phyloP scores from a whole-genome alignment of 83 land plant species.

The Picea mariana region DNA sequence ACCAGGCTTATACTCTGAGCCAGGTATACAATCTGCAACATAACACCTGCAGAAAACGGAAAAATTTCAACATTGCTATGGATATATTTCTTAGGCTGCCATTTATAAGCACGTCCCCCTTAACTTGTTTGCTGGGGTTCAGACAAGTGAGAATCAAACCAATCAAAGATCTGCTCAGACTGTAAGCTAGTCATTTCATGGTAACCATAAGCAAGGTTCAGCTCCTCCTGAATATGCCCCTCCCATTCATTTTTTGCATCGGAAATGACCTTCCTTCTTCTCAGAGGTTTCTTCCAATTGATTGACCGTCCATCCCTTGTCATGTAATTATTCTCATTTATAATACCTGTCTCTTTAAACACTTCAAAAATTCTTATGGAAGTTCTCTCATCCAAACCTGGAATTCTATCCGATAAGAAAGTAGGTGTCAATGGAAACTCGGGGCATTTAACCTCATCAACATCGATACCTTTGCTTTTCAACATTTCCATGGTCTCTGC shows the following conservation, averaged over 20 bases:
- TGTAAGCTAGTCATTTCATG: slow-evolving; percentile 94
- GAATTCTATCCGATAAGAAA: slow-evolving; percentile 62
- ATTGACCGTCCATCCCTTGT: slow-evolving; percentile 66
- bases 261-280: slow-evolving; percentile 21
- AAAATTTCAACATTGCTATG: neutral
- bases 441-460: slow-evolving; percentile 56
- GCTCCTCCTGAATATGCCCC: slow-evolving; percentile 77
- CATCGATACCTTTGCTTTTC: slow-evolving; percentile 43
- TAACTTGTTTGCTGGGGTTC: slow-evolving; percentile 9
- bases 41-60: neutral
- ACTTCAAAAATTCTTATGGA: slow-evolving; percentile 48
- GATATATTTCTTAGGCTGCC: neutral
- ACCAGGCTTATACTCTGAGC: neutral
- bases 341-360: slow-evolving; percentile 47
- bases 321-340: slow-evolving; percentile 69
- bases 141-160: slow-evolving; percentile 73
- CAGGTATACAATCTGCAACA: neutral
- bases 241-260: slow-evolving; percentile 31
- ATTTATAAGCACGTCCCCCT: neutral
- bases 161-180: slow-evolving; percentile 56
- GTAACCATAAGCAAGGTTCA: slow-evolving; percentile 89
- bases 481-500: slow-evolving; percentile 37
- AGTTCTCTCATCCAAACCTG: slow-evolving; percentile 48
- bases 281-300: slow-evolving; percentile 55
- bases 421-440: slow-evolving; percentile 58